Base-by-base conservation (phyloP, 306 rosid species). In the peach (Prunus persica) region DNA sequence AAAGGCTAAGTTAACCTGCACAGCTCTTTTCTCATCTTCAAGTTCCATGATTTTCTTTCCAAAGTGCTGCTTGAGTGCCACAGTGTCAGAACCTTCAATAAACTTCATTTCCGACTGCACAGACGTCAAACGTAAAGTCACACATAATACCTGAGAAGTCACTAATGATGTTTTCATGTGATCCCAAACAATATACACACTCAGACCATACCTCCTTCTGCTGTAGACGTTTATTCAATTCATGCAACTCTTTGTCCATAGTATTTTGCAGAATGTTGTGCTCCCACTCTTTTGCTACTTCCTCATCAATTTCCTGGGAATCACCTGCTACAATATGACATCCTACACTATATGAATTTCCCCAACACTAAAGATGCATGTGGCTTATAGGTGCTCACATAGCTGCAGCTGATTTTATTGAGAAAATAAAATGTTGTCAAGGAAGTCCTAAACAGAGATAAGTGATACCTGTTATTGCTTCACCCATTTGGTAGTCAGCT, bases 201-300 rank as follows among this genome's bases (percentile, higher is more conserved):
- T 34, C 27, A 80, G 13, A 30, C 45, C 46, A 74, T 66, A 87
- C 99, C 98, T 96, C 99, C 85, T 96, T 96, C 87, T 93, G 89
- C 83, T 96, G 93, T 75, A 96, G 84, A 74, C 98, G 98, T 84
- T 89, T 93, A 78, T 96, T 96, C 81, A 96, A 87, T 81, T 96
- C 99, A 69, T 93, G 81, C 76, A 96, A 82, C 86, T 96, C 99
- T 81, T 89, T 96, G 82, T 93, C 99, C 99, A 96, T 96, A 66
- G 93, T 89, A 84, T 84, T 91, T 52, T 96, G 98, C 76, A 96
- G 85, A 84, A 96, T 96, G 72, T 92, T 96, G 88, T 96, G 99
- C 86, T 96, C 99, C 99, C 96, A 96, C 70, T 93, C 99, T 85
- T 96, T 96, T 43, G 86, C 89, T 77, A 82, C 99, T 89, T 94